These are phyloP conservation scores for Passalora sequoiae DNA, from an alignment of 2,329 filamentous ascomycete genomes.

Conservation along the genomic window DNA sequence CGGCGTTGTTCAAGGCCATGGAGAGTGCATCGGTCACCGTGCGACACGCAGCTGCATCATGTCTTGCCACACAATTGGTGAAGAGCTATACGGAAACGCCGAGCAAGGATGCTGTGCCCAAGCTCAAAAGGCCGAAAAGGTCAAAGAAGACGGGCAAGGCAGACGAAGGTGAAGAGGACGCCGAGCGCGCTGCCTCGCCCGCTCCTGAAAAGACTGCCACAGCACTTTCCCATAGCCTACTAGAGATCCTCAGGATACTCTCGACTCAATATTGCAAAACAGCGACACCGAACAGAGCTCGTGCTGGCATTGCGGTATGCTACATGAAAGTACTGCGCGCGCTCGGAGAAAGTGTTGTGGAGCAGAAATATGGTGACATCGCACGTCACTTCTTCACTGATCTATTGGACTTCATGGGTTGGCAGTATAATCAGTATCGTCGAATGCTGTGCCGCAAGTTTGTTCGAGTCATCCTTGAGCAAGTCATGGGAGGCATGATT, in stretches of 20 bases:
- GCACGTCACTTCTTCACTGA: conserved; percentile 76
- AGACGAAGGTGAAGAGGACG: conserved; percentile 61
- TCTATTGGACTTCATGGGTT: conserved; percentile 67
- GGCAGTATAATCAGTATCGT: conserved; percentile 81
- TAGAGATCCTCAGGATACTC: conserved; percentile 72
- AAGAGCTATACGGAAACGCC: conserved; percentile 68
- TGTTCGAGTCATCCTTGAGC: conserved; percentile 75
- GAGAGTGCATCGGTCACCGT: conserved; percentile 72
- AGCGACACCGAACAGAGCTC: conserved; percentile 71
- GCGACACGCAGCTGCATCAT: conserved; percentile 79
- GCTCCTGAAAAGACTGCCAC: conserved; percentile 67
- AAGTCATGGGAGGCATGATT: conserved; percentile 75
- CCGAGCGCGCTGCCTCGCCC: conserved; percentile 66
- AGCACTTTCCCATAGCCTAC: conserved; percentile 66
- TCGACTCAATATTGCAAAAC: conserved; percentile 74
- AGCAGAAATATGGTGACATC: conserved; percentile 75
- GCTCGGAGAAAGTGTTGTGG: conserved; percentile 76
- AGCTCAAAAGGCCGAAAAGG: conserved; percentile 66
- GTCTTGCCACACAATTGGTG: conserved; percentile 74
- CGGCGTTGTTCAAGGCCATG: conserved; percentile 75
- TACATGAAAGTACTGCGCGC: conserved; percentile 76
- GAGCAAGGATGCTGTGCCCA: conserved; percentile 49
- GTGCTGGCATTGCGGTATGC: conserved; percentile 79
- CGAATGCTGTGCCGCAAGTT: conserved; percentile 79
- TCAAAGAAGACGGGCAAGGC: conserved; percentile 61